Evolutionary conservation across 495 filamentous ascomycete species (phyloP).

Genomic region (Pyronema domesticum): DNA sequence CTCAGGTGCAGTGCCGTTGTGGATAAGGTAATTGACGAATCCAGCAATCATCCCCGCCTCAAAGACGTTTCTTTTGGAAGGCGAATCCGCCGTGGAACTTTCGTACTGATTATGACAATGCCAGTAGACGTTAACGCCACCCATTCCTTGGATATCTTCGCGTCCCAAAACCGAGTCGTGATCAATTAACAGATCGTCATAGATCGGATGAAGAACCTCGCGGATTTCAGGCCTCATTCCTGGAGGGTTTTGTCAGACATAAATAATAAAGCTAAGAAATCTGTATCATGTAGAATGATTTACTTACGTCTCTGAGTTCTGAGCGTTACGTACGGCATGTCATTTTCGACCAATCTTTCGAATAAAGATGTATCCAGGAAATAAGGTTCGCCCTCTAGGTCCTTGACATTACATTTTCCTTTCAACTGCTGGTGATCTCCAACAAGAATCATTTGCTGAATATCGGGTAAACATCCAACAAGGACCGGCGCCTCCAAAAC

Average conservation of each 20-base stretch:
- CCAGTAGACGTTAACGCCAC: conserved; percentile 34
- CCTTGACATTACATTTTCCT: conserved; percentile 38
- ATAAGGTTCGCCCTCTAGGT: conserved; percentile 39
- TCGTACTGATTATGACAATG: conserved; percentile 48
- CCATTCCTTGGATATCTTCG: conserved; percentile 62
- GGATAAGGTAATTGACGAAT: conserved; percentile 53
- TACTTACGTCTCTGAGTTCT: conserved; percentile 39
- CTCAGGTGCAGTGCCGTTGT: conserved; percentile 39
- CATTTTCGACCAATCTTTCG: conserved; percentile 57
- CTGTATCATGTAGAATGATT: background rate
- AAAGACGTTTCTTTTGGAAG: conserved; percentile 51
- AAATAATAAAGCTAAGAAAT: background rate
- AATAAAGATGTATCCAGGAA: conserved; percentile 52
- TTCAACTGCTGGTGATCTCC: conserved; percentile 62
- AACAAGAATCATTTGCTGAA: conserved; percentile 59
- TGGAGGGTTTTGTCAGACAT: conserved; percentile 5
- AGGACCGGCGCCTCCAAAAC: conserved; percentile 48
- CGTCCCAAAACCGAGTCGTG: conserved; percentile 46
- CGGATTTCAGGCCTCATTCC: conserved; percentile 57
- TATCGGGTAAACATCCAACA: conserved; percentile 44
- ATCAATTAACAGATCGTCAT: conserved; percentile 49
- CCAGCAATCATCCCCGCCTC: conserved; percentile 64
- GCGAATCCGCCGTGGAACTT: conserved; percentile 36
- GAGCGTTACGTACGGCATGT: conserved; percentile 43
- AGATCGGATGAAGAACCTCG: conserved; percentile 37